phyloP scores from a whole-genome alignment of 2,329 filamentous ascomycete species.

The Phaeosphaeriaceae sp. region DNA sequence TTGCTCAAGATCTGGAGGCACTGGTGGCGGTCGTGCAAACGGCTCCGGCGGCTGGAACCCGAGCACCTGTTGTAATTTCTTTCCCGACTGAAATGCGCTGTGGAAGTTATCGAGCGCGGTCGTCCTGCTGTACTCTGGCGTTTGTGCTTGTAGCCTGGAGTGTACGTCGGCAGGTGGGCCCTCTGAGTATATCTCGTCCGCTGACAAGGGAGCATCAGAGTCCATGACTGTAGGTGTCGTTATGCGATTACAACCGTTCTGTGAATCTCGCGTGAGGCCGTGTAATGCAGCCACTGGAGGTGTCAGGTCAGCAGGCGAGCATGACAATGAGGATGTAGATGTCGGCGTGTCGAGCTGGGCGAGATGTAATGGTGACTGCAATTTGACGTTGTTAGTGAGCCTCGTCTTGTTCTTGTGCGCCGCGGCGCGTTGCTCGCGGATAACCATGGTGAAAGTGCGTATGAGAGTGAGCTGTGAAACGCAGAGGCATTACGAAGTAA shows the following conservation, averaged over 20 bases:
- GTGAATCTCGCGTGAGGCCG: not conserved
- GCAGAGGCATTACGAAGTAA: not conserved
- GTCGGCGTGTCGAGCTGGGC: not conserved
- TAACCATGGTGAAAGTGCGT: slow-evolving; percentile 1
- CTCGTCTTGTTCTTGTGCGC: not conserved
- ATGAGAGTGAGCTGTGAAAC: not conserved
- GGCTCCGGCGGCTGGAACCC: slow-evolving; percentile 15
- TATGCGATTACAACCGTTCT: too few relatives aligned
- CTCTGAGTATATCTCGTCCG: not conserved
- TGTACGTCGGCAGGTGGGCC: slow-evolving; percentile 2
- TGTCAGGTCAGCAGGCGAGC: slow-evolving; percentile 5
- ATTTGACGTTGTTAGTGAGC: not conserved
- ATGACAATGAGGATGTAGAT: slow-evolving; percentile 2
- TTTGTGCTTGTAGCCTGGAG: not conserved
- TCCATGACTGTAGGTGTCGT: not conserved
- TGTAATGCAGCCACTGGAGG: not conserved
- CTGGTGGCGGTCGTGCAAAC: slow-evolving; percentile 16
- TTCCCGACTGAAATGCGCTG: slow-evolving; percentile 8
- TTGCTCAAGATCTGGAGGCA: slow-evolving; percentile 11
- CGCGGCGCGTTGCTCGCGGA: not conserved
- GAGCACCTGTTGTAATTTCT: slow-evolving; percentile 19
- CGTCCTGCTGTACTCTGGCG: slow-evolving; percentile 4
- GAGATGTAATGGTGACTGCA: slow-evolving; percentile 4
- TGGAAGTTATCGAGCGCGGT: slow-evolving; percentile 1
- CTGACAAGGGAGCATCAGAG: not conserved